Percentiles rank a stretch among this genome's conserved stretches.
Evolutionary conservation across 371 early-diverging fungal genomes (phyloP).

Genomic region (Mortierella sp.): DNA sequence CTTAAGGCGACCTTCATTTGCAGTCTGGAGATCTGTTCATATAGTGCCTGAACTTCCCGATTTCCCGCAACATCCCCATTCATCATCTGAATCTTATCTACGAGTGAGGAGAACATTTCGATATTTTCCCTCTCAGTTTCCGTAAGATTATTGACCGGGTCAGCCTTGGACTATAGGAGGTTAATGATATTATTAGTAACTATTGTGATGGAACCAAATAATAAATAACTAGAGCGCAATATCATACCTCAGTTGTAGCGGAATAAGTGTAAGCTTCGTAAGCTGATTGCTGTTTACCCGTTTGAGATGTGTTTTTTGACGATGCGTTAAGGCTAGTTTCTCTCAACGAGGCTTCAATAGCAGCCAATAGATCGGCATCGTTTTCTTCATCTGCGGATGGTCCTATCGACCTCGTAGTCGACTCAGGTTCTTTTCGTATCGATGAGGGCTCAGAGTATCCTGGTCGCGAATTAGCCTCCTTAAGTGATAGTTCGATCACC

Average conservation of each 20-base stretch:
- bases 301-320: not conserved
- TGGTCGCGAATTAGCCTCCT: constrained; percentile 71
- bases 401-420: not conserved
- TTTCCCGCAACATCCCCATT: constrained; percentile 74
- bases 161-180: not conserved
- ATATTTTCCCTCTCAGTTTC: constrained; percentile 79
- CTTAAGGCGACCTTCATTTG: constrained; percentile 78
- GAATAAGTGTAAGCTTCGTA: constrained; percentile 40
- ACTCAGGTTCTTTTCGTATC: constrained; percentile 18
- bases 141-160: constrained; percentile 59
- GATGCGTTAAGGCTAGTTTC: constrained; percentile 64
- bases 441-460: constrained; percentile 39
- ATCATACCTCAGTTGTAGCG: constrained; percentile 29
- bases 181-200: not conserved
- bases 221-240: not conserved
- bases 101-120: constrained; percentile 73
- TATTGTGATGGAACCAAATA: not conserved
- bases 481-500: constrained; percentile 89
- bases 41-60: constrained; percentile 75
- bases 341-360: constrained; percentile 92
- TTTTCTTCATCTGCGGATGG: constrained; percentile 68
- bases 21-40: constrained; percentile 77
- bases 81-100: constrained; percentile 69
- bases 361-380: constrained; percentile 90
- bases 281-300: constrained; percentile 24